Evolutionary conservation across 768 basidiomycete genomes (phyloP), one percentile per base, ranked within the genome.

Genomic region (Neoboletus subvelutipes): DNA sequence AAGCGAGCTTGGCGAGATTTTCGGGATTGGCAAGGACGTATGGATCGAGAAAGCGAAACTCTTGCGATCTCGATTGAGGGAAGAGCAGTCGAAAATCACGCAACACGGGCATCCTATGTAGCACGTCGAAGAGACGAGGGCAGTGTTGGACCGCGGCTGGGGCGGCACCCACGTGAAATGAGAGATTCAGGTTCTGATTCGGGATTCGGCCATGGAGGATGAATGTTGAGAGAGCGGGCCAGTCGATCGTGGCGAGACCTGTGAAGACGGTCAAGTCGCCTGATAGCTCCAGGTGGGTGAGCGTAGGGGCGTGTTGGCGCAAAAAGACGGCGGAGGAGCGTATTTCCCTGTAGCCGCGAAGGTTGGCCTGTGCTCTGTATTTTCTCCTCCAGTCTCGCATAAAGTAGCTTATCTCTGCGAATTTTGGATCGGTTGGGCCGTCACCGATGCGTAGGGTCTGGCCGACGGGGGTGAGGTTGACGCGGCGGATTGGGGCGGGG

Each of bases 361-460:
- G 58, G 52, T 64, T 64, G 4, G 67, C 64, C 37, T 73, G 72
- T 0, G 67, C 61, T 47, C 70, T 75, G 52, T 73, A 69, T 41
- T 73, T 73, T 60, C 70, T 70, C 52, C 71, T 61, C 72, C 72
- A 73, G 39, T 71, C 73, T 0, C 72, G 68, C 62, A 73, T 73
- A 13, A 68, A 74, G 60, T 73, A 73, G 24, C 58, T 65, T 42
- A 67, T 67, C 20, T 73, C 72, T 33, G 70, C 53, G 37, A 73
- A 68, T 37, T 62, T 66, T 50, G 70, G 64, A 37, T 74, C 70
- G 1, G 67, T 70, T 10, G 68, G 68, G 42, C 73, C 72, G 51
- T 73, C 72, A 4, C 72, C 72, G 45, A 73, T 68, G 10, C 72
- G 72, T 2, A 73, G 56, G 15, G 64, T 70, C 50, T 73, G 73